phyloP scores from a whole-genome alignment of 495 filamentous ascomycete species.

The Hyaloscypha bicolor region DNA sequence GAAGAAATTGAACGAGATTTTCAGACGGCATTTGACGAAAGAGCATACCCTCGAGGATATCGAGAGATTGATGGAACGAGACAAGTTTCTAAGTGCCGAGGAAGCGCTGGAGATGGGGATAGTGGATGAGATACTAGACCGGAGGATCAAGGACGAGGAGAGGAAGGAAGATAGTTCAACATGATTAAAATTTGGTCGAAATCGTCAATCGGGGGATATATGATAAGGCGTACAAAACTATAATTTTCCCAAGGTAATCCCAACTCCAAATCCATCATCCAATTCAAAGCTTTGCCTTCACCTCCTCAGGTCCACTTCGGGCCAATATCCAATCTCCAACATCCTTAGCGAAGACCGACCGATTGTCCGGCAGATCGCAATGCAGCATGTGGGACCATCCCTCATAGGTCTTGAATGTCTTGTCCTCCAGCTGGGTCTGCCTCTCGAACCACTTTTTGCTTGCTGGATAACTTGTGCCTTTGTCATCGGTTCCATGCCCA shows the following conservation, averaged over 20 bases:
- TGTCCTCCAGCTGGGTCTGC: constrained; percentile 59
- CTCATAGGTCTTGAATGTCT: constrained; percentile 70
- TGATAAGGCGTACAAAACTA: neutral
- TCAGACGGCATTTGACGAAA: constrained; percentile 81
- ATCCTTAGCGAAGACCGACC: constrained; percentile 66
- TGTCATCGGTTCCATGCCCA: constrained; percentile 69
- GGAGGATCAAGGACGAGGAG: constrained; percentile 43
- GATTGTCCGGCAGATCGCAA: constrained; percentile 64
- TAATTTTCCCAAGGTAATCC: neutral
- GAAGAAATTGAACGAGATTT: constrained; percentile 86
- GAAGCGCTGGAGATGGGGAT: constrained; percentile 90
- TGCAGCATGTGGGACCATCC: constrained; percentile 82
- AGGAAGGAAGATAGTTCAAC: constrained; percentile 17
- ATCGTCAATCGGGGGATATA: neutral
- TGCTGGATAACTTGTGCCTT: constrained; percentile 61
- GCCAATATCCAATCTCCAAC: constrained; percentile 74
- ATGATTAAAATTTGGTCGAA: neutral
- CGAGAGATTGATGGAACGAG: constrained; percentile 93
- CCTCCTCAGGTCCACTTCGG: constrained; percentile 32
- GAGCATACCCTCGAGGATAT: constrained; percentile 74
- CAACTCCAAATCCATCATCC: neutral
- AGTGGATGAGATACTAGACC: constrained; percentile 81
- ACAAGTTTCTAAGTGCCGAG: constrained; percentile 87
- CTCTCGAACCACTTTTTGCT: constrained; percentile 62
- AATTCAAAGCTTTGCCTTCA: constrained; percentile 25